These are phyloP conservation scores for Endocalyx cinctus DNA, from an alignment of 2,329 filamentous ascomycete species.

Conservation along the genomic window DNA sequence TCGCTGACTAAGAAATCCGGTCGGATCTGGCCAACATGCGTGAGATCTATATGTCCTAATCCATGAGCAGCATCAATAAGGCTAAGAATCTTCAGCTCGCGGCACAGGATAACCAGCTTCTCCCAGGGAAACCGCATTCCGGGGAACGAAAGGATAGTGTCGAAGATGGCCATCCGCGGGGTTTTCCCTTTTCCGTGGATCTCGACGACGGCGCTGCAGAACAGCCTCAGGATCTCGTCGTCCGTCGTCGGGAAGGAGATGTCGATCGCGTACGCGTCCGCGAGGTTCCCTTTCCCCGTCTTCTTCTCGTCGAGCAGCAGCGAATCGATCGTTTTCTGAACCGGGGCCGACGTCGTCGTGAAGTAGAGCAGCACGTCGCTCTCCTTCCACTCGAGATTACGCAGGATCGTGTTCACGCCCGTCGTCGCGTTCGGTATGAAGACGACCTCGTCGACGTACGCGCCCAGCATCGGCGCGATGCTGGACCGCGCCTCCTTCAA, in stretches of 20 bases:
- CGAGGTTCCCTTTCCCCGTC: too few species aligned
- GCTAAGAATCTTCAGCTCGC: constrained; percentile 53
- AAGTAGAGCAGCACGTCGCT: constrained; percentile 64
- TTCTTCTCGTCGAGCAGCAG: too few species aligned
- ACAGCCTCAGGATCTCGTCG: background rate
- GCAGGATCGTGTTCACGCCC: constrained; percentile 60
- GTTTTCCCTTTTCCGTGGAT: constrained; percentile 40
- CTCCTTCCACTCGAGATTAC: constrained; percentile 51
- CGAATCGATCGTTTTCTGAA: background rate
- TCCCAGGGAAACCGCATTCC: constrained; percentile 67
- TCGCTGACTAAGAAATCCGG: constrained; percentile 70
- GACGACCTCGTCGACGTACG: constrained; percentile 51
- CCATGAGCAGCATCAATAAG: constrained; percentile 66
- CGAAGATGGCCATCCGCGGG: constrained; percentile 61
- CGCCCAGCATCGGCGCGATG: constrained; percentile 53
- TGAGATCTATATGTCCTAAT: constrained; percentile 62
- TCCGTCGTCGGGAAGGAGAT: background rate
- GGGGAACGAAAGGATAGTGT: constrained; percentile 63
- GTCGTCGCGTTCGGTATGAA: constrained; percentile 68
- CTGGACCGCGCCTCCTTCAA: constrained; percentile 51
- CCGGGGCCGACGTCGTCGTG: constrained; percentile 56
- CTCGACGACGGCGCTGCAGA: background rate
- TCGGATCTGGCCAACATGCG: constrained; percentile 45
- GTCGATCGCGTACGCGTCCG: too few species aligned
- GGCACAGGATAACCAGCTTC: constrained; percentile 49